A percentile compares a stretch with the other conserved stretches of the same genome.
Evolutionary conservation across 306 rosid species (phyloP).

Genomic region (Lathyrus tuberosus): DNA sequence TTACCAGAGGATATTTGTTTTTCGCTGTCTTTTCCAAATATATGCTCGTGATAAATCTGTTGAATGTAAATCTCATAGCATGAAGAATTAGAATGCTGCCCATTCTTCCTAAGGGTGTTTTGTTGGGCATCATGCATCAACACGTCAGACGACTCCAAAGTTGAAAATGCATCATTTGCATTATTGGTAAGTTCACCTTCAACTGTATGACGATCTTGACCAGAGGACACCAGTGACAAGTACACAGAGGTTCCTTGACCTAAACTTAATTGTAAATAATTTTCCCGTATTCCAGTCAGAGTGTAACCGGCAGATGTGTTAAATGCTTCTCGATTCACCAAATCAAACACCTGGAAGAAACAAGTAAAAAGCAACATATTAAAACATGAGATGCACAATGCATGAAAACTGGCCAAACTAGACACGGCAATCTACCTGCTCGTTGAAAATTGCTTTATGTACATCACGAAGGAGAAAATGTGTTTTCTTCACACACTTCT

Average conservation of each 20-base stretch:
- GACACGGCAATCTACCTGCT: constrained; percentile 52
- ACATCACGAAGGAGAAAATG: constrained; percentile 77
- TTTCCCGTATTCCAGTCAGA: constrained; percentile 89
- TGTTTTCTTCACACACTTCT: constrained; percentile 72
- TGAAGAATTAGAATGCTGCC: constrained; percentile 55
- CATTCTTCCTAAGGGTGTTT: constrained; percentile 52
- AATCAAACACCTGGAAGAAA: constrained; percentile 79
- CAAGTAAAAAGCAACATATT: constrained; percentile 32
- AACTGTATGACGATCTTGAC: constrained; percentile 52
- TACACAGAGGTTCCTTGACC: constrained; percentile 78
- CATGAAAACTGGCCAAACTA: constrained; percentile 17
- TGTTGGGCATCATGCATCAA: constrained; percentile 58
- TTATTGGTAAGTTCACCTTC: constrained; percentile 50
- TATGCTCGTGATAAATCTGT: constrained; percentile 80
- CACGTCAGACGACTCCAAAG: constrained; percentile 78
- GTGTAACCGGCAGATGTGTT: constrained; percentile 67
- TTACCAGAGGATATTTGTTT: constrained; percentile 49
- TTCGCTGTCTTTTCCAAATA: constrained; percentile 67
- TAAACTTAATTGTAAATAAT: constrained; percentile 77
- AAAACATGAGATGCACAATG: constrained; percentile 7
- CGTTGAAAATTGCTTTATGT: constrained; percentile 79
- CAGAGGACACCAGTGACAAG: constrained; percentile 67
- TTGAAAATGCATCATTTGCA: constrained; percentile 62
- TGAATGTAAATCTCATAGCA: constrained; percentile 85
- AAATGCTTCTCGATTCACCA: constrained; percentile 89